Evolutionary conservation across 495 filamentous ascomycete species (phyloP).

Genomic region (Penicillium manginii): DNA sequence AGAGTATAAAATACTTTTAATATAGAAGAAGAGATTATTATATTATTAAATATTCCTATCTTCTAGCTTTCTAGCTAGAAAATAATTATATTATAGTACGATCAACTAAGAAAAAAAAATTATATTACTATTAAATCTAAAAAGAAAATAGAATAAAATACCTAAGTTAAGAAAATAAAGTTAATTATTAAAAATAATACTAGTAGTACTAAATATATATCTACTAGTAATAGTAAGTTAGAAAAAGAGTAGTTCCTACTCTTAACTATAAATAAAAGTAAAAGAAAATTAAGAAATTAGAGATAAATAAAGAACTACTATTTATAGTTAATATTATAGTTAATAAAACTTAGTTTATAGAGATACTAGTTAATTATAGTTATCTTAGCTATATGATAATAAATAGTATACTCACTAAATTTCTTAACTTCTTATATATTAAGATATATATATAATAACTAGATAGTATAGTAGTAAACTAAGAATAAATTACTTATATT

Average conservation of each 20-base stretch:
- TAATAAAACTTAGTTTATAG: neutral
- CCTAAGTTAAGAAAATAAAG: neutral
- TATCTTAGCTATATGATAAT: neutral
- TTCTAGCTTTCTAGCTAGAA: no score
- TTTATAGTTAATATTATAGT: neutral
- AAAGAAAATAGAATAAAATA: neutral
- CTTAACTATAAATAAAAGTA: neutral
- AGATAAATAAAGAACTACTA: neutral
- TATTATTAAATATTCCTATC: neutral
- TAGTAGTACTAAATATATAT: neutral
- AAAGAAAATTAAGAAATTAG: no score
- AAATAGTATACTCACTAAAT: neutral
- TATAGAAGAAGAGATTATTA: neutral
- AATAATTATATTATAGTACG: no score
- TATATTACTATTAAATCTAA: no score
- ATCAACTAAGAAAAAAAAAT: no score
- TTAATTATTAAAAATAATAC: neutral
- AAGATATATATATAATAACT: neutral
- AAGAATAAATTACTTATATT: neutral
- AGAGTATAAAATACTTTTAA: neutral
- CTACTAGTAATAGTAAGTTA: neutral
- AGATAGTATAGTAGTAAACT: neutral
- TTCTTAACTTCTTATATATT: neutral
- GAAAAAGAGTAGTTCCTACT: neutral
- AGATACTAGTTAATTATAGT: neutral